These are phyloP conservation scores for Hypomyces perniciosus DNA, from an alignment of 2,329 filamentous ascomycete genomes.

Conservation along the genomic window DNA sequence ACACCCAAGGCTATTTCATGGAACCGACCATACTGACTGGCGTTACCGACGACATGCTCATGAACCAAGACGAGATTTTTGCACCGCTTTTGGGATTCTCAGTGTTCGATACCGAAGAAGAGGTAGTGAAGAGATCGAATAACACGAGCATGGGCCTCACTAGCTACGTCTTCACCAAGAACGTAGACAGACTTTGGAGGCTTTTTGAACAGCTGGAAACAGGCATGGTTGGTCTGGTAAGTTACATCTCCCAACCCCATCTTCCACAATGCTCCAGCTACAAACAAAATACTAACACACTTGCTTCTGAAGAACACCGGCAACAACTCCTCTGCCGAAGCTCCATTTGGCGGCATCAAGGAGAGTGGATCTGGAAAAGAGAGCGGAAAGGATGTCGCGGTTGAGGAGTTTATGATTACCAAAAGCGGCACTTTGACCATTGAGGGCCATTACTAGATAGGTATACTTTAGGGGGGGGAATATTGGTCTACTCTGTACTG, in stretches of 20 bases:
- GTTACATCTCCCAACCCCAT: slow-evolving; percentile 15
- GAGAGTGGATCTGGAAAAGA: slow-evolving; percentile 43
- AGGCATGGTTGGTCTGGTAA: slow-evolving; percentile 31
- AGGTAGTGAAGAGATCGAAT: slow-evolving; percentile 63
- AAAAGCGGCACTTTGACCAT: slow-evolving; percentile 41
- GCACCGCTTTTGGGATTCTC: slow-evolving; percentile 65
- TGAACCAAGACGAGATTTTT: slow-evolving; percentile 66
- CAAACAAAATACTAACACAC: not conserved
- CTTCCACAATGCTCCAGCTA: not conserved
- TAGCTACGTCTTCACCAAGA: slow-evolving; percentile 61
- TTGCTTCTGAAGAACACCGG: slow-evolving; percentile 29
- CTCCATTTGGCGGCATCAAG: slow-evolving; percentile 44
- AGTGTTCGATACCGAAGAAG: slow-evolving; percentile 62
- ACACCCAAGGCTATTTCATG: slow-evolving; percentile 56
- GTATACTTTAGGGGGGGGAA: too few relatives aligned
- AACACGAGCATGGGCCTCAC: slow-evolving; percentile 62
- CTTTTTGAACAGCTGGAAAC: slow-evolving; percentile 44
- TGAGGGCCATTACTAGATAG: slow-evolving; percentile 16
- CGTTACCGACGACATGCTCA: slow-evolving; percentile 60
- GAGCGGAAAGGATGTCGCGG: slow-evolving; percentile 41
- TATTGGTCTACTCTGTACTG: too few relatives aligned
- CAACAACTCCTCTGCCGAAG: slow-evolving; percentile 36
- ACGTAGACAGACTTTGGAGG: slow-evolving; percentile 36
- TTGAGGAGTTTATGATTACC: slow-evolving; percentile 41
- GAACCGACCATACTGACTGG: slow-evolving; percentile 62